phyloP scores from a whole-genome alignment of 2,329 filamentous ascomycete species.

The Neonectria faginata region DNA sequence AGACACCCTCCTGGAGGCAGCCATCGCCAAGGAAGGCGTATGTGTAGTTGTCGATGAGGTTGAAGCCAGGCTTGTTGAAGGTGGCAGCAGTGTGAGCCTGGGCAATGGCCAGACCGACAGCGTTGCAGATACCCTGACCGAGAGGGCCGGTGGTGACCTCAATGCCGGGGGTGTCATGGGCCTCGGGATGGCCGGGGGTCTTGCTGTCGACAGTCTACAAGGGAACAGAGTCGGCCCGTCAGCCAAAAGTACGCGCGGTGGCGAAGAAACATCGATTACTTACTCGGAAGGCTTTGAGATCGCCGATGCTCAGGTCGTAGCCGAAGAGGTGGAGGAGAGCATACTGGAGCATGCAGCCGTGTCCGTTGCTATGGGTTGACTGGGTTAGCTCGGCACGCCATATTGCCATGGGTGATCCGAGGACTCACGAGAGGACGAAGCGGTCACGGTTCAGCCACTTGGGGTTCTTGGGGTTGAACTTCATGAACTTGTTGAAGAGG shows the following conservation, averaged over 20 bases:
- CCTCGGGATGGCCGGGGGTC: slow-evolving; percentile 95
- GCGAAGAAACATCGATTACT: slow-evolving; percentile 52
- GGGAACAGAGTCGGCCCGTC: slow-evolving; percentile 22
- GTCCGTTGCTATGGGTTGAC: slow-evolving; percentile 79
- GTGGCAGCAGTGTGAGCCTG: slow-evolving; percentile 89
- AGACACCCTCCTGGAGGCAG: slow-evolving; percentile 98
- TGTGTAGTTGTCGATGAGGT: slow-evolving; percentile 95
- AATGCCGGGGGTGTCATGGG: slow-evolving; percentile 94
- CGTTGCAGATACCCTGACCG: slow-evolving; percentile 96
- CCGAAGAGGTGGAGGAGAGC: slow-evolving; percentile 96
- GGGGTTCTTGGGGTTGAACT: slow-evolving; percentile 99
- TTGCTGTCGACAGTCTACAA: slow-evolving; percentile 71
- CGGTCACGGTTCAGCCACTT: slow-evolving; percentile 97
- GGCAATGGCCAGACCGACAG: slow-evolving; percentile 96
- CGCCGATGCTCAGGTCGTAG: slow-evolving; percentile 86
- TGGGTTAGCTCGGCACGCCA: slow-evolving; percentile 30
- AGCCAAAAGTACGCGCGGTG: slow-evolving; percentile 3
- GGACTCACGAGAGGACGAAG: slow-evolving; percentile 96
- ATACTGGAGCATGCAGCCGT: slow-evolving; percentile 99
- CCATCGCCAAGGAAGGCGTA: slow-evolving; percentile 98
- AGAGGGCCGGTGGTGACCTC: slow-evolving; percentile 99
- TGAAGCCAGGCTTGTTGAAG: slow-evolving; percentile 97
- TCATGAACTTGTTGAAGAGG: slow-evolving; percentile 99
- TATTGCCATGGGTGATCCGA: slow-evolving; percentile 7
- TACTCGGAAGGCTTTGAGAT: slow-evolving; percentile 97